Evolutionary conservation across 371 early-diverging fungal species (phyloP), one percentile per base, ranked within the genome.

Genomic region (Mortierella sp.): DNA sequence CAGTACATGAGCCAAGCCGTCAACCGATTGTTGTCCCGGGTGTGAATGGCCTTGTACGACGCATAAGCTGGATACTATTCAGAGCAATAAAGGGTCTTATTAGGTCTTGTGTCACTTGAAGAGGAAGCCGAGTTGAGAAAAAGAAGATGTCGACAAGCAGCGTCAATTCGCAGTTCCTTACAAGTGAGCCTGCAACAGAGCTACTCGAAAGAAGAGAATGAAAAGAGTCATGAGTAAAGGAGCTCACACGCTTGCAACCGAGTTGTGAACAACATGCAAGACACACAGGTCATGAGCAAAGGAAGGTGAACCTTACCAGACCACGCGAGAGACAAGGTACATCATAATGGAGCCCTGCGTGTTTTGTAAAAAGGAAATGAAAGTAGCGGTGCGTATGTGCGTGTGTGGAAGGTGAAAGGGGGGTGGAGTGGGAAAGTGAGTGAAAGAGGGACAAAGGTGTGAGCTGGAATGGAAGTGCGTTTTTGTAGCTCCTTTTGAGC

Each of bases 1-100:
- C 86, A 85, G 72, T 85, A 85, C 86, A 85, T 85, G 57, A 85
- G 74, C 86, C 86, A 85, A 16, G 86, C 86, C 31, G 79, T 81
- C 74, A 81, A 64, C 1, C 86, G 81, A 11, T 50, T 76, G 43
- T 67, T 78, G 72, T 81, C 79, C 11, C 82, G 57, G n/a, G 86
- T 78, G 53, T 76, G 71, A 71, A 85, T 81, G 19, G 86, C 86
- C 75, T 85, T 85, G 79, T 76, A 85, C 57, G 86, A 85, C 71
- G 86, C 86, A 72, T 85, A 85, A 0, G 86, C 86, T 31, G 86
- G 86, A 57, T 85, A 85, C 86, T 85, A 72, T 13, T 69, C 40
- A 48, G 28, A 28, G 40, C 19, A 43, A 53, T 31, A 34, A 14
- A 19, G 61, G 34, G 19, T 19, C 19, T 14, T 61, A 19, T 61